Percentiles rank a stretch among this genome's conserved stretches.
Evolutionary conservation across 2,329 filamentous ascomycete genomes (phyloP).

Genomic region (Sarocladium kiliense): DNA sequence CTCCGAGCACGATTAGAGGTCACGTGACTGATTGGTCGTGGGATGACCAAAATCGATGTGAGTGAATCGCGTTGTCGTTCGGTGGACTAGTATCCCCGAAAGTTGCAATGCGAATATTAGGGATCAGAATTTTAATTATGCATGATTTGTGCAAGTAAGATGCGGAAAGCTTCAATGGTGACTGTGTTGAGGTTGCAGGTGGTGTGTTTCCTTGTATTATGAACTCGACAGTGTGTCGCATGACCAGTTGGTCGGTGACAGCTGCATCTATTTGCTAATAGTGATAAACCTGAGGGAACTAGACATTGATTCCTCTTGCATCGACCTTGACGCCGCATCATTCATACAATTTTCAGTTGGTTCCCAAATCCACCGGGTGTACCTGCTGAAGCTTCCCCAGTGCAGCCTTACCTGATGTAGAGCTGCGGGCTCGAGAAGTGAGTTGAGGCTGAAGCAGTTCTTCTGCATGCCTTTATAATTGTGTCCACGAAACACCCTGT

Average conservation of each 20-base stretch:
- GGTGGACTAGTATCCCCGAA: no score
- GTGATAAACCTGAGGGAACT: background rate
- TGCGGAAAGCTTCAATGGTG: no score
- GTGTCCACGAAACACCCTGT: background rate
- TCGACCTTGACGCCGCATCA: slow-evolving; percentile 5
- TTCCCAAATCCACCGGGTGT: background rate
- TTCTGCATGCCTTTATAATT: background rate
- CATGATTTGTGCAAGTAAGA: no score
- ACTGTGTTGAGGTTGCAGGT: no score
- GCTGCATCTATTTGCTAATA: slow-evolving; percentile 5
- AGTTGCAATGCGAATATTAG: no score
- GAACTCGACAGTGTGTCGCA: no score
- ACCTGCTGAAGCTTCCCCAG: background rate
- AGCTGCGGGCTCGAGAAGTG: background rate
- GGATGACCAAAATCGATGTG: no score
- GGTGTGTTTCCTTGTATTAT: no score
- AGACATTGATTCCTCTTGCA: background rate
- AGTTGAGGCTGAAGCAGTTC: background rate
- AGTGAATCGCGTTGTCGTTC: no score
- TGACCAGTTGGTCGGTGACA: background rate
- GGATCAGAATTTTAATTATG: no score
- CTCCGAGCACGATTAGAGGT: background rate
- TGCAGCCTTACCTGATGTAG: background rate
- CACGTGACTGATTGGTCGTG: background rate
- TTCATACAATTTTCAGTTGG: background rate